These are phyloP conservation scores for Iris macrosiphon DNA, from an alignment of 106 monocot genomes.

Conservation along the genomic window DNA sequence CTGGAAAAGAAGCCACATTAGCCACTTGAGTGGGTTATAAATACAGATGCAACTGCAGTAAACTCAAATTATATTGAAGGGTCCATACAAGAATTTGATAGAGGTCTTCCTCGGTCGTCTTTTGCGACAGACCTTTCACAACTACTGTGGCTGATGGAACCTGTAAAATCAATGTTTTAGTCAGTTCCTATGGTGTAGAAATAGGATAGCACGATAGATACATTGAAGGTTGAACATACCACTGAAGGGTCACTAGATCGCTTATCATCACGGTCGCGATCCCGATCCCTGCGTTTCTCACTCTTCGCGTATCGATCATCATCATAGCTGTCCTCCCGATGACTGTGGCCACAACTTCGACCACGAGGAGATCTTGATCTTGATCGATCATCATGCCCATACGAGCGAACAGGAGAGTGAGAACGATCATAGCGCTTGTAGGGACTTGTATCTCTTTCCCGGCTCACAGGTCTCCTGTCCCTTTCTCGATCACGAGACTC, in stretches of 20 bases:
- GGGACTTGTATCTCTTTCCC: slow-evolving; percentile 71
- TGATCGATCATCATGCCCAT: slow-evolving; percentile 65
- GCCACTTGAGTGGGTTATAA: neutral
- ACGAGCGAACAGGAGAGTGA: slow-evolving; percentile 65
- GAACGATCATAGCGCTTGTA: slow-evolving; percentile 50
- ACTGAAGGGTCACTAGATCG: slow-evolving; percentile 40
- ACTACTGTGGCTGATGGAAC: slow-evolving; percentile 90
- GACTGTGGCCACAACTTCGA: slow-evolving; percentile 59
- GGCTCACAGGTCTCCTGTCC: slow-evolving; percentile 46
- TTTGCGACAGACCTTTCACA: slow-evolving; percentile 90
- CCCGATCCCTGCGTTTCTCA: slow-evolving; percentile 59
- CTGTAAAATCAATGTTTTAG: slow-evolving; percentile 21
- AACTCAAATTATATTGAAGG: neutral
- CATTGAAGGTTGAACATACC: slow-evolving; percentile 22
- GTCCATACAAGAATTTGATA: slow-evolving; percentile 81
- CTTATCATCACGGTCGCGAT: slow-evolving; percentile 70
- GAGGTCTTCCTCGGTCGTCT: slow-evolving; percentile 89
- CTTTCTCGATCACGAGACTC: slow-evolving; percentile 64
- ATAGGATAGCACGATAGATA: neutral
- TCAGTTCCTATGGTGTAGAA: neutral
- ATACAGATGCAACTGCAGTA: neutral
- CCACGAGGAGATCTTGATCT: slow-evolving; percentile 89
- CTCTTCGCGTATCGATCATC: slow-evolving; percentile 59
- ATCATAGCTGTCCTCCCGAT: slow-evolving; percentile 80
- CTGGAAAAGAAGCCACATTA: slow-evolving; percentile 29